A percentile compares a stretch with the other conserved stretches of the same genome.
Conservation (phyloP, 2,329 filamentous ascomycete genomes). For the Magnaporthiopsis poae region DNA sequence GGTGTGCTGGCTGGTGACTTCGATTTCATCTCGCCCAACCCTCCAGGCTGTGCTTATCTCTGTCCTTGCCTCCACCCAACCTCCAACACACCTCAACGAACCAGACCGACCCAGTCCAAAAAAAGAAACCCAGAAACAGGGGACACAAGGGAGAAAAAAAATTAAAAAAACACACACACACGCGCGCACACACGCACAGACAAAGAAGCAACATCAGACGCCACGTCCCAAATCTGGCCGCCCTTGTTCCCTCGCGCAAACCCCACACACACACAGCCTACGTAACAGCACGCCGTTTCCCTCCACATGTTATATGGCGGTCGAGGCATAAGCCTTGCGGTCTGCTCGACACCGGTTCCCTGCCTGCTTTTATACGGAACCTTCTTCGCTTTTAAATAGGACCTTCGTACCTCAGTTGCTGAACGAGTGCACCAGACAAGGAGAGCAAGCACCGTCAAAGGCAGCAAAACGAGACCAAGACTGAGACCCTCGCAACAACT, state of each 20-base stretch:
- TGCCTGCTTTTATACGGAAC: neutral
- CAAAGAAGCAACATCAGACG: slow-evolving; percentile 16
- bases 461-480: neutral
- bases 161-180: neutral
- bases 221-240: neutral
- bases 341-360: neutral
- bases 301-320: neutral
- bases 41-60: neutral
- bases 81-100: neutral
- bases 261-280: neutral
- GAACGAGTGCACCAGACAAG: neutral
- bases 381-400: neutral
- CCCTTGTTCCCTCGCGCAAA: neutral
- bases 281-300: neutral
- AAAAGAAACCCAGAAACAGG: neutral
- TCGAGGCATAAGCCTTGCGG: neutral
- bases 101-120: neutral
- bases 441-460: neutral
- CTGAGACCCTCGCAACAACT: neutral
- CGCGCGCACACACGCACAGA: slow-evolving; percentile 1
- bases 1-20: neutral
- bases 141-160: neutral
- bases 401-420: neutral
- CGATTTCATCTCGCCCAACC: neutral
- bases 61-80: neutral